Evolutionary conservation across 208 protist genomes (phyloP).

Genomic region (Leishmania mexicana): DNA sequence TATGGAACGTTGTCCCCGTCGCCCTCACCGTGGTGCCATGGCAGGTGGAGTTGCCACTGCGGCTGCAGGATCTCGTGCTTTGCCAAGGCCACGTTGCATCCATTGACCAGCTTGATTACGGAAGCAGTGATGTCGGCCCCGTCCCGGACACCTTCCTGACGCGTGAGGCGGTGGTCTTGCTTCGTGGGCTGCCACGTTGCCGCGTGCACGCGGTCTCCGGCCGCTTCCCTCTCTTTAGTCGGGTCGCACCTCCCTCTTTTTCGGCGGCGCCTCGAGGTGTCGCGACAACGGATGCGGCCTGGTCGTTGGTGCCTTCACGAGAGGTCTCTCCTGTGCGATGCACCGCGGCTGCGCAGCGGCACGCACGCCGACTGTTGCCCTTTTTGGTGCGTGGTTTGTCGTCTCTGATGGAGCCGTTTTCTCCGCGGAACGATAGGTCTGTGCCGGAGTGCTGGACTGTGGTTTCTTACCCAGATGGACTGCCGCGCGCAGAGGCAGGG

Average conservation of each 20-base stretch:
- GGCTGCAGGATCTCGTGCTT: slow-evolving; percentile 6
- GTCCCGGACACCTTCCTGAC: slow-evolving; percentile 17
- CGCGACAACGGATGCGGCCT: neutral
- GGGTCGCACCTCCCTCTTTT: neutral
- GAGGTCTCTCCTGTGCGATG: slow-evolving; percentile 1
- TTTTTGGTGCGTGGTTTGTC: slow-evolving; percentile 2
- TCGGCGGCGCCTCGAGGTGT: neutral
- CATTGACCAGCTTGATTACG: neutral
- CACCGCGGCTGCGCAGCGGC: slow-evolving; percentile 6
- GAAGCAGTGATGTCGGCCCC: slow-evolving; percentile 2
- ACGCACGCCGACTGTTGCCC: neutral
- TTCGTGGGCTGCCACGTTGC: slow-evolving; percentile 38
- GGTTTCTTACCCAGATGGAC: slow-evolving; percentile 14
- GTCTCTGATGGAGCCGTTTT: slow-evolving; percentile 1
- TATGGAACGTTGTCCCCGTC: slow-evolving; percentile 8
- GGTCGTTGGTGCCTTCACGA: slow-evolving; percentile 1
- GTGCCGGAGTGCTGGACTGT: slow-evolving; percentile 3
- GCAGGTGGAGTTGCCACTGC: neutral
- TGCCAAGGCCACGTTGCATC: slow-evolving; percentile 12
- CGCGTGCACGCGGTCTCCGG: slow-evolving; percentile 21
- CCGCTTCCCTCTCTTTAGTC: slow-evolving; percentile 21
- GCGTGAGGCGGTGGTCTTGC: slow-evolving; percentile 30
- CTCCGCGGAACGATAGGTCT: neutral
- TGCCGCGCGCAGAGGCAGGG: neutral
- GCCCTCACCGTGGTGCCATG: slow-evolving; percentile 8